A percentile compares a stretch with the other conserved stretches of the same genome.
Conservation (phyloP, 768 basidiomycete species). For the Lactarius hatsudake region DNA sequence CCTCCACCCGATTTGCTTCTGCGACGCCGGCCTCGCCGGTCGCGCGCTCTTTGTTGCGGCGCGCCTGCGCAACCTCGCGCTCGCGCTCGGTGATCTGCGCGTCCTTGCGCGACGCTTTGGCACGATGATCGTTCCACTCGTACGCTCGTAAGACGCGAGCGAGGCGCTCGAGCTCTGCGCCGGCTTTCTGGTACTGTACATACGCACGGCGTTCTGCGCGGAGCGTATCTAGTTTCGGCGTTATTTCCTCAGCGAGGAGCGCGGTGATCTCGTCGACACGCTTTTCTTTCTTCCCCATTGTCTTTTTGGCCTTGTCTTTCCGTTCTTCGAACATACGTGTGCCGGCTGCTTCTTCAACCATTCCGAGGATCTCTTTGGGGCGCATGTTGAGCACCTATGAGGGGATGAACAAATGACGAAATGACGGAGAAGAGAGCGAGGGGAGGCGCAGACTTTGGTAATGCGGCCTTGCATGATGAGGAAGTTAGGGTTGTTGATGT, state of each 20-base stretch:
- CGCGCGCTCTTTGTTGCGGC: slow-evolving; percentile 50
- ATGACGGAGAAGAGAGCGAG: neutral
- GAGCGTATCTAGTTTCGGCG: slow-evolving; percentile 89
- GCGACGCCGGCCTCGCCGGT: slow-evolving; percentile 56
- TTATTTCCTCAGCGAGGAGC: slow-evolving; percentile 84
- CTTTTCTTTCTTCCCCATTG: slow-evolving; percentile 97
- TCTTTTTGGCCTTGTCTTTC: slow-evolving; percentile 94
- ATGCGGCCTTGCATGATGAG: slow-evolving; percentile 99
- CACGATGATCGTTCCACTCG: slow-evolving; percentile 73
- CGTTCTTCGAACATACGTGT: slow-evolving; percentile 99
- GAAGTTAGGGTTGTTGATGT: slow-evolving; percentile 99
- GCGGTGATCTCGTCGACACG: slow-evolving; percentile 85
- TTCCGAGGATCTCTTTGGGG: slow-evolving; percentile 93
- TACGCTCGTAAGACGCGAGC: slow-evolving; percentile 79
- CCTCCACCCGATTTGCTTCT: slow-evolving; percentile 62
- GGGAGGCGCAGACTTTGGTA: slow-evolving; percentile 68
- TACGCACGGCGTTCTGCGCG: slow-evolving; percentile 86
- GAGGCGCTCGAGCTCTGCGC: slow-evolving; percentile 82
- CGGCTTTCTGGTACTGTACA: slow-evolving; percentile 86
- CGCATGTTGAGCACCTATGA: slow-evolving; percentile 91
- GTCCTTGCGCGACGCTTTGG: slow-evolving; percentile 53
- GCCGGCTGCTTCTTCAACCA: slow-evolving; percentile 98
- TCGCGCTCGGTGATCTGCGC: slow-evolving; percentile 51
- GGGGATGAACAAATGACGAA: neutral
- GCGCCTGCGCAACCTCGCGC: slow-evolving; percentile 45